These are phyloP conservation scores for Erodium texanum DNA, from an alignment of 441 rosid species.

Conservation along the genomic window DNA sequence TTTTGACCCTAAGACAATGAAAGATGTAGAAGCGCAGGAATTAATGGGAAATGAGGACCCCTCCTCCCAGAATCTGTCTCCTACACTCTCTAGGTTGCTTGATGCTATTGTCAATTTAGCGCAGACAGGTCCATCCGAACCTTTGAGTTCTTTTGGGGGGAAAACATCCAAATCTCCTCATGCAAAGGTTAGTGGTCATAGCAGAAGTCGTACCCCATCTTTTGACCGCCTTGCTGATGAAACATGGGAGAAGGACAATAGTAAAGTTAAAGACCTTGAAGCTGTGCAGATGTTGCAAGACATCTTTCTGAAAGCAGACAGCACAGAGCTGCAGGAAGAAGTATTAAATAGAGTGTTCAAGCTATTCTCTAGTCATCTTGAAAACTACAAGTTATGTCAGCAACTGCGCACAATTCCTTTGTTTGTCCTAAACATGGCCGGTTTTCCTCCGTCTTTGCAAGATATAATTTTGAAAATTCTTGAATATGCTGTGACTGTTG, in stretches of 20 bases:
- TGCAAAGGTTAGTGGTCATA: constrained; percentile 41
- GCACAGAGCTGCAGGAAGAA: constrained; percentile 86
- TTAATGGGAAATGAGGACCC: constrained; percentile 40
- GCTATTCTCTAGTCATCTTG: constrained; percentile 97
- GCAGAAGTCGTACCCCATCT: constrained; percentile 55
- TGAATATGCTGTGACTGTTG: constrained; percentile 98
- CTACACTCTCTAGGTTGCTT: constrained; percentile 86
- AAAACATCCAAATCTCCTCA: constrained; percentile 54
- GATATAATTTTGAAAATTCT: constrained; percentile 96
- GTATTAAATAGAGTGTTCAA: constrained; percentile 96
- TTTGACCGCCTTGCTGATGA: constrained; percentile 56
- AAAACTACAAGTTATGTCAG: constrained; percentile 90
- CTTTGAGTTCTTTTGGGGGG: constrained; percentile 31
- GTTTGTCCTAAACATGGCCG: constrained; percentile 92
- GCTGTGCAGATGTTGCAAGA: constrained; percentile 99
- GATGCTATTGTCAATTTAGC: constrained; percentile 97
- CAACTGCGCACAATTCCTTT: constrained; percentile 93
- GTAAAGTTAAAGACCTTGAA: constrained; percentile 96
- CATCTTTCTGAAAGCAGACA: constrained; percentile 90
- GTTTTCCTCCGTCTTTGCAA: constrained; percentile 88
- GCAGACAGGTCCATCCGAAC: constrained; percentile 83
- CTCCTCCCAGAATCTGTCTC: constrained; percentile 47
- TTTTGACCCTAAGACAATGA: constrained; percentile 29
- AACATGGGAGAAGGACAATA: constrained; percentile 66
- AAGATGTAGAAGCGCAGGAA: constrained; percentile 24